Evolutionary conservation across 805 yeast genomes (phyloP).

Genomic region (Saccharomyces mikatae): DNA sequence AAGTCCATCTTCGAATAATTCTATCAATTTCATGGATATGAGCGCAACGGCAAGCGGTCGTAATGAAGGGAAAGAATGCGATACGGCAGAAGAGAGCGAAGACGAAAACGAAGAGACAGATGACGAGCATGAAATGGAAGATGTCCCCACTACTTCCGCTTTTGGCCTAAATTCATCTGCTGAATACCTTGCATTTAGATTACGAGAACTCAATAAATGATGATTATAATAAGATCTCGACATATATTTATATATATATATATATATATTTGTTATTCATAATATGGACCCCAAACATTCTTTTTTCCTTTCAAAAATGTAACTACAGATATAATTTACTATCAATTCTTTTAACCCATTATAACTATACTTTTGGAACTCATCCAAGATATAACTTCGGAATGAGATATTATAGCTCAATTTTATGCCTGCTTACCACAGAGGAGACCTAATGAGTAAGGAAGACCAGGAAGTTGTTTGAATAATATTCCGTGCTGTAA

Average conservation of each 20-base stretch:
- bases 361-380: not conserved
- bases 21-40: not conserved
- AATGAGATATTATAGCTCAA: not conserved
- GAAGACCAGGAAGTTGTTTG: not conserved
- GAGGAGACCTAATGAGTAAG: not conserved
- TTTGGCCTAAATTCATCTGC: slow-evolving; percentile 54
- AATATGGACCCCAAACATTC: not conserved
- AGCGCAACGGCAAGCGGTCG: not conserved
- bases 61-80: not conserved
- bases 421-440: too few species aligned
- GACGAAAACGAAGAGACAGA: slow-evolving; percentile 15
- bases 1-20: not conserved
- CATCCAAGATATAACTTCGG: not conserved
- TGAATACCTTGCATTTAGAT: slow-evolving; percentile 58
- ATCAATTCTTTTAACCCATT: not conserved
- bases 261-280: not conserved
- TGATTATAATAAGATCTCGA: not conserved
- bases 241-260: not conserved
- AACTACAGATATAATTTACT: not conserved
- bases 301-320: not conserved
- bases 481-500: too few species aligned
- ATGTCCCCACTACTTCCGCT: slow-evolving; percentile 18
- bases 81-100: slow-evolving; percentile 10
- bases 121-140: slow-evolving; percentile 15
- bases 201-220: slow-evolving; percentile 2